phyloP scores from a whole-genome alignment of 164 flowering plant genomes.

The Cinnamomum chago region DNA sequence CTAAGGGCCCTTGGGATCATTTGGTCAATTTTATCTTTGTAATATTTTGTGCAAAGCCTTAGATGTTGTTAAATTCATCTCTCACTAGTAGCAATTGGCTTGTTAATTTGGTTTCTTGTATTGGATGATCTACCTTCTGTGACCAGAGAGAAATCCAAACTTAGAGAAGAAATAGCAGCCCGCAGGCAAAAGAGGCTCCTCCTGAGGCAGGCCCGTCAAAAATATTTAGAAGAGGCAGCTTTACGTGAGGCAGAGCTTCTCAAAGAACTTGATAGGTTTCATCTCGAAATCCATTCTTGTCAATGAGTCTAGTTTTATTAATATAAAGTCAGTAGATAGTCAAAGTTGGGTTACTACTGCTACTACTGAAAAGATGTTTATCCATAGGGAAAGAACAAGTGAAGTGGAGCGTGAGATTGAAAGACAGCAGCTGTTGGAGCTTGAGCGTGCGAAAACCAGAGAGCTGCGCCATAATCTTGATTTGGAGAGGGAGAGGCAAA shows the following conservation, averaged over 20 bases:
- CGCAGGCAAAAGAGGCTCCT: constrained; percentile 69
- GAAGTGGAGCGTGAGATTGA: constrained; percentile 80
- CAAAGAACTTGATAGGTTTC: constrained; percentile 78
- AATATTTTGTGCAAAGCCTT: neutral
- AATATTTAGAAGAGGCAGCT: constrained; percentile 74
- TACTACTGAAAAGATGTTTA: constrained; percentile 6
- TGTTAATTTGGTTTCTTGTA: constrained; percentile 5
- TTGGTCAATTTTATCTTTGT: neutral
- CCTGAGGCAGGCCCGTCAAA: constrained; percentile 57
- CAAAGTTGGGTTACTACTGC: neutral
- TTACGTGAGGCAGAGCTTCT: constrained; percentile 69
- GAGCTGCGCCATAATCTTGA: constrained; percentile 84
- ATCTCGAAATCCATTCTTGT: neutral
- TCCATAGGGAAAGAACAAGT: constrained; percentile 57
- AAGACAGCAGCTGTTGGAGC: constrained; percentile 68
- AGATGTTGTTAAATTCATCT: neutral
- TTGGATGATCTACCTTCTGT: constrained; percentile 12
- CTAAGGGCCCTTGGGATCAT: neutral
- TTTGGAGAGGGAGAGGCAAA: constrained; percentile 82
- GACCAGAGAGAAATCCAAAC: constrained; percentile 64
- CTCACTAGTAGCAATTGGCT: too few species aligned
- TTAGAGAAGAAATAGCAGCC: constrained; percentile 67
- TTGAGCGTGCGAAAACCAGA: constrained; percentile 82
- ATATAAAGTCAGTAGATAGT: neutral
- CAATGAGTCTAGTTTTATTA: neutral